Conservation (phyloP, 257 asterid genomes). For the Knoxia roxburghii region DNA sequence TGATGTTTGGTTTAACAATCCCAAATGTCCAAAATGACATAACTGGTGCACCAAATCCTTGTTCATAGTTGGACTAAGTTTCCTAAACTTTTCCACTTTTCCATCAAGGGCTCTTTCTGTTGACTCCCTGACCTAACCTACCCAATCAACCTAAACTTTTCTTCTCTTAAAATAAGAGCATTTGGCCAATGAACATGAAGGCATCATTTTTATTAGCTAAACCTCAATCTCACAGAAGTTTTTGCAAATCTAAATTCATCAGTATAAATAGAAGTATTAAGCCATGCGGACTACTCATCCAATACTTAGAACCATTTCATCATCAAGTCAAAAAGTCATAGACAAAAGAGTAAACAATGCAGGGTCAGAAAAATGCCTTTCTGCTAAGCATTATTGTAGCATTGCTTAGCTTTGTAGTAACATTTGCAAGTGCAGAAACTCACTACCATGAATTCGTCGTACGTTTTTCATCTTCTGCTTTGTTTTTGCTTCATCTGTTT, state of each 20-base stretch:
- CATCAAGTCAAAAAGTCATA: background rate
- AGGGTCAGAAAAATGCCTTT: conserved; percentile 3
- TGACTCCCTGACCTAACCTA: conserved; percentile 16
- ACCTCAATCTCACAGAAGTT: background rate
- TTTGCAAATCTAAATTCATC: background rate
- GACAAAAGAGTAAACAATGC: conserved; percentile 3
- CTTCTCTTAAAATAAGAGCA: background rate
- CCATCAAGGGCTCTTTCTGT: background rate
- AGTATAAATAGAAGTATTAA: conserved; percentile 2
- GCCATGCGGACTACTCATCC: background rate
- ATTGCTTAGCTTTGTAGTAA: conserved; percentile 8
- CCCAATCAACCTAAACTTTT: conserved; percentile 5
- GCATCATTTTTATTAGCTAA: background rate
- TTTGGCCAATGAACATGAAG: background rate
- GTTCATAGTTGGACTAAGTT: conserved; percentile 11
- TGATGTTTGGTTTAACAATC: background rate
- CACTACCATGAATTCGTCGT: conserved; percentile 28
- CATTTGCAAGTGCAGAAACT: conserved; percentile 23
- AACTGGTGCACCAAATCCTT: conserved; percentile 24
- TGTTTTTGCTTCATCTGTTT: background rate
- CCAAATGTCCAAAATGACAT: background rate
- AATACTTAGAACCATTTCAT: background rate
- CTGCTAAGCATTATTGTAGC: conserved; percentile 11
- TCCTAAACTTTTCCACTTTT: background rate
- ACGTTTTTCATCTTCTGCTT: background rate